Percentiles rank a stretch among this genome's conserved stretches.
These are phyloP conservation scores for Acanthamoeba castellanii DNA, from an alignment of 208 protist genomes.

Conservation along the genomic window DNA sequence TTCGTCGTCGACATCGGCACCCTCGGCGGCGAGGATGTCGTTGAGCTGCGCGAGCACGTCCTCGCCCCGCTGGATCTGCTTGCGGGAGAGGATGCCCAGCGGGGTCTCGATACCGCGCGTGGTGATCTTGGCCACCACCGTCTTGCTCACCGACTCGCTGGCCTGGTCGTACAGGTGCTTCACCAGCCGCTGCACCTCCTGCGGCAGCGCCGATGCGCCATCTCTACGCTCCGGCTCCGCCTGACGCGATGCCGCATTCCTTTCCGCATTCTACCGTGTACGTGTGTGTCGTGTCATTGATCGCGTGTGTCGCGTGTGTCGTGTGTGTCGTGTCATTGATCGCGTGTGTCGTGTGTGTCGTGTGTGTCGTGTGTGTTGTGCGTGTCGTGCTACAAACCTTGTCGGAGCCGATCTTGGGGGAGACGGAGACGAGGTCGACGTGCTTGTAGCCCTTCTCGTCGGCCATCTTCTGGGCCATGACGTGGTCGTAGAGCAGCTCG, in stretches of 20 bases:
- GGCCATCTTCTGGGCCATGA: constrained; percentile 18
- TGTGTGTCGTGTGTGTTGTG: background rate
- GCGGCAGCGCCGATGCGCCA: background rate
- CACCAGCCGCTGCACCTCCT: constrained; percentile 10
- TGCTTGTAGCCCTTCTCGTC: constrained; percentile 33
- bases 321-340: background rate
- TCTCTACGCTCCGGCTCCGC: background rate
- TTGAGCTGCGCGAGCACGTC: background rate
- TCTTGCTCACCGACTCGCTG: constrained; percentile 63
- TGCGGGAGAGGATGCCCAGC: constrained; percentile 69
- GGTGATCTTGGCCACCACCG: constrained; percentile 68
- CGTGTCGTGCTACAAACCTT: background rate
- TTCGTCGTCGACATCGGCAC: background rate
- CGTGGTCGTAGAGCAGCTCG: constrained; percentile 24
- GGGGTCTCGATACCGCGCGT: constrained; percentile 75
- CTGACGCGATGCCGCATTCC: background rate
- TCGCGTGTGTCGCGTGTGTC: background rate
- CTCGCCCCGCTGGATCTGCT: constrained; percentile 68
- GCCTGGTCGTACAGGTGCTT: background rate
- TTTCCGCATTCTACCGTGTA: background rate
- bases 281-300: background rate
- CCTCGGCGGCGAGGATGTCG: background rate
- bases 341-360: background rate
- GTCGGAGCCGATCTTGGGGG: constrained; percentile 22
- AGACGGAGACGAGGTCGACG: constrained; percentile 56